These are phyloP conservation scores for Sporisorium scitamineum DNA, from an alignment of 1,284 basidiomycete species.

Conservation along the genomic window DNA sequence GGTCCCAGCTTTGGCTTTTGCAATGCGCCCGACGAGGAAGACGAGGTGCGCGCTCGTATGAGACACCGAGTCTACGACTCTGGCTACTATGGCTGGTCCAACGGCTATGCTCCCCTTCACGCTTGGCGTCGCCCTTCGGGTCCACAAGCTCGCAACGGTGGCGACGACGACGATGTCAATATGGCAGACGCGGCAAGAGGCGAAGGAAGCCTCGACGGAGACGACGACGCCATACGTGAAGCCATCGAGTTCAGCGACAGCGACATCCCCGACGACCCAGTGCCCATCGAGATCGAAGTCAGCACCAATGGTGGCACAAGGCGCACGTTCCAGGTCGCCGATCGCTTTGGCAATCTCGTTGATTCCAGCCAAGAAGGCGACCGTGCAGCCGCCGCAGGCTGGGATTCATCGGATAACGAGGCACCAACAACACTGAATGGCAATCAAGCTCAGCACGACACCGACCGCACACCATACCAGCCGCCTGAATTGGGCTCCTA, in stretches of 20 bases:
- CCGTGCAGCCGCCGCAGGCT: slow-evolving; percentile 5
- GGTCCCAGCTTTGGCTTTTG: slow-evolving; percentile 50
- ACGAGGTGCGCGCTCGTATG: slow-evolving; percentile 38
- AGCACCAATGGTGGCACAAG: slow-evolving; percentile 13
- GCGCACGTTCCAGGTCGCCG: slow-evolving; percentile 40
- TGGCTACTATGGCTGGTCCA: slow-evolving; percentile 42
- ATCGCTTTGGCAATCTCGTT: slow-evolving; percentile 39
- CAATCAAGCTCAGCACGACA: not conserved
- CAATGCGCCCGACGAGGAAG: slow-evolving; percentile 38
- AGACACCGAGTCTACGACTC: slow-evolving; percentile 48
- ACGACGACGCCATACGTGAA: slow-evolving; percentile 36
- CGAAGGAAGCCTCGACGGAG: slow-evolving; percentile 21
- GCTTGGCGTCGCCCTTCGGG: slow-evolving; percentile 25
- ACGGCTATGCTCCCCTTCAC: slow-evolving; percentile 43
- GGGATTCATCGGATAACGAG: slow-evolving; percentile 22
- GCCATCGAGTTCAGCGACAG: slow-evolving; percentile 20
- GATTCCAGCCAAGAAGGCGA: not conserved
- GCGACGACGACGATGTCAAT: slow-evolving; percentile 14
- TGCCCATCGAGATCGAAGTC: slow-evolving; percentile 44
- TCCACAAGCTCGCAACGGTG: not conserved
- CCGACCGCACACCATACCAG: slow-evolving; percentile 20
- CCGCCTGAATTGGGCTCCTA: slow-evolving; percentile 24
- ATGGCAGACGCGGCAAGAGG: slow-evolving; percentile 12
- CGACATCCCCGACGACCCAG: slow-evolving; percentile 36
- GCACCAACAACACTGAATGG: not conserved